phyloP scores from a whole-genome alignment of 306 rosid species.

The Inga leiocalycina region DNA sequence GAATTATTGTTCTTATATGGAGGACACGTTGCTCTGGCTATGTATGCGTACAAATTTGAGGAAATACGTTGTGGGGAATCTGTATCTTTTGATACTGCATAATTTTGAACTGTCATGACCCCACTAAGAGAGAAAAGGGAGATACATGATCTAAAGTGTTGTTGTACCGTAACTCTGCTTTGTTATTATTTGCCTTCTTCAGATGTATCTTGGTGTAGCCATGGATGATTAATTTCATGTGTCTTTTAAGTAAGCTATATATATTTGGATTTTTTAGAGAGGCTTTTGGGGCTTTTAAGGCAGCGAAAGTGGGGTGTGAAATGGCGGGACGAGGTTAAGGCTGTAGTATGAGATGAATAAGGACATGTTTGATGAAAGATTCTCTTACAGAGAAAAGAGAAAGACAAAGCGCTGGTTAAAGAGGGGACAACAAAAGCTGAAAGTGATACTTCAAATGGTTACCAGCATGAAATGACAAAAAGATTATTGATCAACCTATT shows the following conservation, averaged over 20 bases:
- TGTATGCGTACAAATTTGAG: conserved; percentile 22
- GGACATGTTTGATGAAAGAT: neutral
- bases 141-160: conserved; percentile 2
- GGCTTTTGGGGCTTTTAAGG: conserved; percentile 51
- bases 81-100: conserved; percentile 4
- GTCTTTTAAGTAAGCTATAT: too few species aligned
- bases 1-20: conserved; percentile 29
- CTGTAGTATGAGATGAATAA: neutral
- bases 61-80: conserved; percentile 36
- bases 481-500: neutral
- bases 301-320: conserved; percentile 23
- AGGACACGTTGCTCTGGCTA: conserved; percentile 30
- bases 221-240: neutral
- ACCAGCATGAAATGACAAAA: neutral
- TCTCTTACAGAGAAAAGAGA: neutral
- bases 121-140: conserved; percentile 10
- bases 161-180: neutral
- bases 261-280: neutral
- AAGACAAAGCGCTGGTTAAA: conserved; percentile 10
- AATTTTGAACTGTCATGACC: conserved; percentile 33
- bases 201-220: neutral
- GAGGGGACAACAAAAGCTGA: neutral
- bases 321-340: conserved; percentile 12
- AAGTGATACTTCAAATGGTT: neutral
- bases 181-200: conserved; percentile 1